Conservation (phyloP, 2,329 filamentous ascomycete genomes). For the Talaromyces rugulosus region DNA sequence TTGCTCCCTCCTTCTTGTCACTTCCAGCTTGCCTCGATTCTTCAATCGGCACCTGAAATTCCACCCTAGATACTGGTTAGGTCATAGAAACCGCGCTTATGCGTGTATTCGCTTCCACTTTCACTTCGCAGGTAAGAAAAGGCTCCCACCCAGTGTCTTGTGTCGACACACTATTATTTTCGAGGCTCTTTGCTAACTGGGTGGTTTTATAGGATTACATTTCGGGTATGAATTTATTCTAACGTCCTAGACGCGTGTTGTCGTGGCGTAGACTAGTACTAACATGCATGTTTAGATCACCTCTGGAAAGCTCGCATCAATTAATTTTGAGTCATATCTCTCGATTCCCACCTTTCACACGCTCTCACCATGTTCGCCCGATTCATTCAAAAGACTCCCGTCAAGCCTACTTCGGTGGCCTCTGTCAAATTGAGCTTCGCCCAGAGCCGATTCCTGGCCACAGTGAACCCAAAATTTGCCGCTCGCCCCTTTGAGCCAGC, state of each 20-base stretch:
- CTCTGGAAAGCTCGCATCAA: slow-evolving; percentile 65
- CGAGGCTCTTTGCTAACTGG: slow-evolving; percentile 9
- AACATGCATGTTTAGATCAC: slow-evolving; percentile 47
- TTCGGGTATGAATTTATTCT: slow-evolving; percentile 47
- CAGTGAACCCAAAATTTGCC: slow-evolving; percentile 64
- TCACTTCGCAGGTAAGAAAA: slow-evolving; percentile 72
- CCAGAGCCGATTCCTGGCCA: slow-evolving; percentile 54
- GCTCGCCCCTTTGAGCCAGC: slow-evolving; percentile 73
- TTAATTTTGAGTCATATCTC: slow-evolving; percentile 50
- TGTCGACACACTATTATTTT: not conserved
- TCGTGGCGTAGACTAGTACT: slow-evolving; percentile 15
- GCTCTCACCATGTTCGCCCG: slow-evolving; percentile 50
- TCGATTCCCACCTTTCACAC: slow-evolving; percentile 17
- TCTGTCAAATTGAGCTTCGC: slow-evolving; percentile 29
- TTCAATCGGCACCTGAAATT: not conserved
- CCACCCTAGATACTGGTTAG: slow-evolving; percentile 26
- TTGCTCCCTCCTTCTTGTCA: not conserved
- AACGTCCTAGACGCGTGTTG: not conserved
- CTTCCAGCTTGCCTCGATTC: not conserved
- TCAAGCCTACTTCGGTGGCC: slow-evolving; percentile 44
- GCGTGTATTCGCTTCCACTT: slow-evolving; percentile 78
- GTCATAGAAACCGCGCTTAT: slow-evolving; percentile 62
- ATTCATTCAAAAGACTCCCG: slow-evolving; percentile 50
- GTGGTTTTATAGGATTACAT: slow-evolving; percentile 56
- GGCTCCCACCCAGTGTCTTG: not conserved